Percentiles rank a stretch among this genome's conserved stretches.
These are phyloP conservation scores for Fonsecaea erecta DNA, from an alignment of 2,329 filamentous ascomycete species.

Conservation along the genomic window DNA sequence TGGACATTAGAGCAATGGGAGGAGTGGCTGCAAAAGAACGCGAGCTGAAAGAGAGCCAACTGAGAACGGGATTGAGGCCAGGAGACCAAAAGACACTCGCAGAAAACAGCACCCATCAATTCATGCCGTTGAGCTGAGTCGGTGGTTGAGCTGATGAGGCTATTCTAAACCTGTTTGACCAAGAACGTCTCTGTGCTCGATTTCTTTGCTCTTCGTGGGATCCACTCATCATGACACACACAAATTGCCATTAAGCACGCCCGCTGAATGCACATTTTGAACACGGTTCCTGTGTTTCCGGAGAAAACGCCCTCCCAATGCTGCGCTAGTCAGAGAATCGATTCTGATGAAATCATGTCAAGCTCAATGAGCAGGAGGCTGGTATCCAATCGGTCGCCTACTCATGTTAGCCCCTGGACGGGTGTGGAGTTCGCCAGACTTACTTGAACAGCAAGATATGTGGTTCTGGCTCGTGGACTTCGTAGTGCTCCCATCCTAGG, in stretches of 20 bases:
- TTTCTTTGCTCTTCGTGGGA: constrained; percentile 18
- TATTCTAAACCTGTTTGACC: constrained; percentile 31
- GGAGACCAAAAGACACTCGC: neutral
- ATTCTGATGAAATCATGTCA: constrained; percentile 8
- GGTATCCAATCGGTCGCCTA: constrained; percentile 84
- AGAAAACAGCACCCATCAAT: constrained; percentile 1
- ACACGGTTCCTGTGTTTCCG: constrained; percentile 25
- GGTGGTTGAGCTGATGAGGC: constrained; percentile 10
- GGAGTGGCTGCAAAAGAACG: constrained; percentile 75
- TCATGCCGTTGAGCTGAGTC: neutral
- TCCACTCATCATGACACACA: constrained; percentile 32
- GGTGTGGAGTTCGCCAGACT: constrained; percentile 44
- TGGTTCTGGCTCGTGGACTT: constrained; percentile 97
- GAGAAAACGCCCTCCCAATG: constrained; percentile 36
- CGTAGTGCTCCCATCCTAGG: constrained; percentile 98
- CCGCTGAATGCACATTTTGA: constrained; percentile 33
- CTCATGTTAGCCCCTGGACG: constrained; percentile 32
- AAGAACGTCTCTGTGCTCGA: constrained; percentile 27
- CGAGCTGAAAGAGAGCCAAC: constrained; percentile 48
- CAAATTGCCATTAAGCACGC: constrained; percentile 32
- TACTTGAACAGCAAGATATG: constrained; percentile 99
- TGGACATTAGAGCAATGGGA: constrained; percentile 84
- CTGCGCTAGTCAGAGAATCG: constrained; percentile 29
- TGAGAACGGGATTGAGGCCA: neutral
- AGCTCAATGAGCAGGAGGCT: constrained; percentile 62